Base-by-base conservation (phyloP, 176 grass and related monocot species). In the Zoysia japonica region DNA sequence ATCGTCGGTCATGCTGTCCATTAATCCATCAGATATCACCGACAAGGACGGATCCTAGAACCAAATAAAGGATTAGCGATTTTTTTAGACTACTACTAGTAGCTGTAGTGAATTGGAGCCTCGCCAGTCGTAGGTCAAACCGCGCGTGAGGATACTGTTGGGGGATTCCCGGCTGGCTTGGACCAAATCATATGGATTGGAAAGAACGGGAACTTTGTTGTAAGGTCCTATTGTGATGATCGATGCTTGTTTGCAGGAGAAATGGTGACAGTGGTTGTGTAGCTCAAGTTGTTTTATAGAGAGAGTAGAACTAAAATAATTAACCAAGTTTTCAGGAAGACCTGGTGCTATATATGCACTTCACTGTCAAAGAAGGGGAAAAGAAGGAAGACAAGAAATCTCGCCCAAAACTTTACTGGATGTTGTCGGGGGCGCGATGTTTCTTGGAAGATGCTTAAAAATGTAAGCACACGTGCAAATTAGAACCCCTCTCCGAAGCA, bases 381-480 rank as follows among this genome's bases (percentile, higher is more conserved):
- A 77, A 46, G 1, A 42, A 46, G 17, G 20, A 36, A 72, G 43
- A 35, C 74, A 83, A 49, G 43, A 73, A 73, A 76, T 87, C 37
- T 46, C 13, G n/a, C 64, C 57, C 36, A 14, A 39, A 73, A 51
- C 74, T 45, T 83, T 83, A 49, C 43, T 61, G 42, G 80, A 87
- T 87, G 65, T 61, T 67, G 85, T 52, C 74, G 80, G 80, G 71
- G 74, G 55, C n/a, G n/a, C 47, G 60, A 72, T 57, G 36, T 83
- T 87, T 87, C 80, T 48, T 67, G 80, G 80, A 68, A 86, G 77
- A 60, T 87, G 50, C 68, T 67, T 73, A 12, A 42, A 78, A 55
- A 39, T 78, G 16, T 50, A 50, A 36, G 47, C 79, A 67, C 85
- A 78, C 47, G 67, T 49, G 57, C 67, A 78, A 78, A 72, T 14